phyloP scores from a whole-genome alignment of 2,329 filamentous ascomycete genomes.

The Lizonia empirigonia region DNA sequence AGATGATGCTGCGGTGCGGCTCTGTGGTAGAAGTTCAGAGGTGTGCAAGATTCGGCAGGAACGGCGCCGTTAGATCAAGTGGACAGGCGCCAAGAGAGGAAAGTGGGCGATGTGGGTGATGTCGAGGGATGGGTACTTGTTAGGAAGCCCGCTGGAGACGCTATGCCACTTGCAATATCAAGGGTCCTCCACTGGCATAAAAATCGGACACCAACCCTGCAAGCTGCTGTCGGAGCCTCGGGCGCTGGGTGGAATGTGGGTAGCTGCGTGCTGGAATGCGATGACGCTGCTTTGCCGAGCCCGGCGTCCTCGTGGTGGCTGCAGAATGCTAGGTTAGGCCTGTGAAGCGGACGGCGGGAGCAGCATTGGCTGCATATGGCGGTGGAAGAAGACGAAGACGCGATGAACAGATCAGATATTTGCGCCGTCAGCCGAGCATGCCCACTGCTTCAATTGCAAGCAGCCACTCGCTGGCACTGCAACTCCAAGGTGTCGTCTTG shows the following conservation, averaged over 20 bases:
- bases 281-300: slow-evolving; percentile 13
- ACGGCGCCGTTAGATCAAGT: slow-evolving; percentile 32
- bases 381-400: not conserved
- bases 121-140: slow-evolving; percentile 28
- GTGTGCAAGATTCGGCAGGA: slow-evolving; percentile 20
- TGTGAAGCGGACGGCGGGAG: not conserved
- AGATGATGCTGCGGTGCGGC: slow-evolving; percentile 20
- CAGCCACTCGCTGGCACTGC: slow-evolving; percentile 1
- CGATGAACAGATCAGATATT: not conserved
- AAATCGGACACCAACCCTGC: slow-evolving; percentile 26
- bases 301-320: slow-evolving; percentile 21
- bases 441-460: not conserved
- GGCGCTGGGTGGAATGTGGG: slow-evolving; percentile 20
- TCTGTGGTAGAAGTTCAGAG: slow-evolving; percentile 25
- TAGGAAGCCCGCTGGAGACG: slow-evolving; percentile 21
- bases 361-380: not conserved
- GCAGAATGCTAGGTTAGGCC: slow-evolving; percentile 3
- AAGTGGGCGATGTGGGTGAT: slow-evolving; percentile 23
- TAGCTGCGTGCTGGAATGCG: slow-evolving; percentile 15
- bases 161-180: slow-evolving; percentile 20
- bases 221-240: slow-evolving; percentile 18
- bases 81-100: slow-evolving; percentile 30
- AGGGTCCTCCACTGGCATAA: slow-evolving; percentile 27
- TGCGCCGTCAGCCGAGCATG: not conserved
- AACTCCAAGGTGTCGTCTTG: slow-evolving; percentile 9